Evolutionary conservation across 495 filamentous ascomycete genomes (phyloP).

Genomic region (Peziza echinospora): DNA sequence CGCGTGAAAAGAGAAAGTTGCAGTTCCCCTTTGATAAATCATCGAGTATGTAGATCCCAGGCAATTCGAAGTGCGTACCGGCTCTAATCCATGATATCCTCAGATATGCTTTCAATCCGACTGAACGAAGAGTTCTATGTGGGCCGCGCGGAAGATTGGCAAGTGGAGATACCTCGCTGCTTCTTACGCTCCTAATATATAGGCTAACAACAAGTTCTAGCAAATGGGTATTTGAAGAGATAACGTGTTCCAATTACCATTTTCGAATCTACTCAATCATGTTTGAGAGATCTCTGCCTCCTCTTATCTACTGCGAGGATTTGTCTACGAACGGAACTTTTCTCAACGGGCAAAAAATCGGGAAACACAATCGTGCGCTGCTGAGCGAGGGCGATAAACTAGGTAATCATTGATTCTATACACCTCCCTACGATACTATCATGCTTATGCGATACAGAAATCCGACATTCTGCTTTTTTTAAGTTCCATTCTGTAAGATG

Average conservation of each 20-base stretch:
- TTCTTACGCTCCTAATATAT: background rate
- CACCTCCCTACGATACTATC: background rate
- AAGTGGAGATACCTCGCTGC: background rate
- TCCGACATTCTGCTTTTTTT: slow-evolving; percentile 5
- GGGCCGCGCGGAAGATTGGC: background rate
- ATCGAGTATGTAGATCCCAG: background rate
- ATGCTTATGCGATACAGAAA: background rate
- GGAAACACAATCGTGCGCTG: slow-evolving; percentile 22
- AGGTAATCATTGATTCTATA: slow-evolving; percentile 2
- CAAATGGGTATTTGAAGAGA: background rate
- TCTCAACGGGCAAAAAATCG: slow-evolving; percentile 25
- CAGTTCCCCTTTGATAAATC: background rate
- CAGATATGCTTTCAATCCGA: background rate
- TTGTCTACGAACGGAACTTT: slow-evolving; percentile 26
- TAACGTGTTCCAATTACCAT: slow-evolving; percentile 21
- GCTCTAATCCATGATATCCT: background rate
- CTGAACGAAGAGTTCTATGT: background rate
- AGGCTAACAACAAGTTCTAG: background rate
- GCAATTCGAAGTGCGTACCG: background rate
- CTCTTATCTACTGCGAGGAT: slow-evolving; percentile 33
- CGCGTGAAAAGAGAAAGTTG: background rate
- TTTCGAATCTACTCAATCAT: slow-evolving; percentile 29
- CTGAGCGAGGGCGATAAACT: slow-evolving; percentile 28
- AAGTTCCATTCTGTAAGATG: slow-evolving; percentile 5
- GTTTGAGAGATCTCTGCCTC: slow-evolving; percentile 25